Evolutionary conservation across 169 alveolate genomes (phyloP).

Genomic region (Theileria orientalis): DNA sequence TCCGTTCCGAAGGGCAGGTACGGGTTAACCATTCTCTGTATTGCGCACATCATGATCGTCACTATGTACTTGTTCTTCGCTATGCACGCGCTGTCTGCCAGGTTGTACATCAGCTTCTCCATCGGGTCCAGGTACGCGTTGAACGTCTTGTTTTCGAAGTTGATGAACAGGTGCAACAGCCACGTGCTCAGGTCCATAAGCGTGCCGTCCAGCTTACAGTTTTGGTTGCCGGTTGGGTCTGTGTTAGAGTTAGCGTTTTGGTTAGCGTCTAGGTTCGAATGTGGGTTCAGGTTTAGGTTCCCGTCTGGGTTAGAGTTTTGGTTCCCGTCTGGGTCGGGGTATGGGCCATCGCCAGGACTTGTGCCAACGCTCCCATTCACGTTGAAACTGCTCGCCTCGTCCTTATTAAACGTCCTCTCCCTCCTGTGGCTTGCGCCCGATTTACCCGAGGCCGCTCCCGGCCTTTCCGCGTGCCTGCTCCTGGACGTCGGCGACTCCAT

Average conservation of each 20-base stretch:
- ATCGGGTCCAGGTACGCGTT: conserved; percentile 42
- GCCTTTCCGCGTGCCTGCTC: not conserved
- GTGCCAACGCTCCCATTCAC: too few species aligned
- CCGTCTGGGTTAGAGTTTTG: not conserved
- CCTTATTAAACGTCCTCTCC: too few species aligned
- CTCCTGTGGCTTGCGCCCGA: too few species aligned
- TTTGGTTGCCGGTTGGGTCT: not conserved
- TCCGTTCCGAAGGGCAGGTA: conserved; percentile 26
- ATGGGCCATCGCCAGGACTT: too few species aligned
- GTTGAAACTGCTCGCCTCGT: too few species aligned
- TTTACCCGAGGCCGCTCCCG: not conserved
- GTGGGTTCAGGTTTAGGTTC: not conserved
- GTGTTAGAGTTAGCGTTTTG: not conserved
- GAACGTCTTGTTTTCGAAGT: conserved; percentile 44
- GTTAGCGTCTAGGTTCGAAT: too few species aligned
- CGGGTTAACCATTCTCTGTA: conserved; percentile 44
- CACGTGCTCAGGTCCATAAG: conserved; percentile 40
- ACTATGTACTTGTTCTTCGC: conserved; percentile 26
- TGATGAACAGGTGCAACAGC: conserved; percentile 50
- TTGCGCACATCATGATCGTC: conserved; percentile 34
- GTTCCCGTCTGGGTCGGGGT: not conserved
- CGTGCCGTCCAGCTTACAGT: not conserved
- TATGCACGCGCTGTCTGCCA: conserved; percentile 26
- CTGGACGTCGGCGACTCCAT: conserved; percentile 1
- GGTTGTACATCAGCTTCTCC: conserved; percentile 33